Evolutionary conservation across 176 grass and related monocot genomes (phyloP).

Genomic region (Tillandsia fasciculata): DNA sequence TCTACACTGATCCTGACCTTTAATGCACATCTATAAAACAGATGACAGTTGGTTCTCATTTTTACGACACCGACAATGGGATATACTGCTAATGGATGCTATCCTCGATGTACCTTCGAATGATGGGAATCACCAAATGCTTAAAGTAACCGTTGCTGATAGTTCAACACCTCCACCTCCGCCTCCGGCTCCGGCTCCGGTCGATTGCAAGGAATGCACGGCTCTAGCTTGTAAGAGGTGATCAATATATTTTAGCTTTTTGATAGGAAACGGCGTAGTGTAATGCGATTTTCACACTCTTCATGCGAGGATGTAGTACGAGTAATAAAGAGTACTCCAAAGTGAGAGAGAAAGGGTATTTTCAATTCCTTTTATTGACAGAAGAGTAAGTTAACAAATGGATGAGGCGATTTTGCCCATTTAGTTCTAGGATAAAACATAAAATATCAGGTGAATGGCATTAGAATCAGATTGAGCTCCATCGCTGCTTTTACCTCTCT

Average conservation of each 20-base stretch:
- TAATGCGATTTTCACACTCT: too few species aligned
- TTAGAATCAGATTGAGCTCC: too few species aligned
- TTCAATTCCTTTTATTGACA: too few species aligned
- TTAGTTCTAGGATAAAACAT: too few species aligned
- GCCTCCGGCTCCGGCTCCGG: background rate
- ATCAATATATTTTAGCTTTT: too few species aligned
- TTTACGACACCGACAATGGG: constrained; percentile 33
- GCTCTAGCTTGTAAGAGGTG: background rate
- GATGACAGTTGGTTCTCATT: constrained; percentile 54
- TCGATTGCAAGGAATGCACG: constrained; percentile 38
- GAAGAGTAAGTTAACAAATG: too few species aligned
- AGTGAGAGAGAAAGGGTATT: too few species aligned
- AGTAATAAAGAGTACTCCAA: too few species aligned
- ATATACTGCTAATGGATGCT: constrained; percentile 67
- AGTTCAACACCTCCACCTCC: constrained; percentile 26
- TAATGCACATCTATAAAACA: constrained; percentile 3
- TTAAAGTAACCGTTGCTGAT: constrained; percentile 50
- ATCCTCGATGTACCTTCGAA: constrained; percentile 46
- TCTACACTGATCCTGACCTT: constrained; percentile 1
- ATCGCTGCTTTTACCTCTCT: background rate
- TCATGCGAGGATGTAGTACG: too few species aligned
- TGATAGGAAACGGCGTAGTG: too few species aligned
- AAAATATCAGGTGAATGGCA: too few species aligned
- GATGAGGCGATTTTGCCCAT: too few species aligned
- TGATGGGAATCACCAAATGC: constrained; percentile 39